Conservation (phyloP, 192 early-diverging fungal genomes). For the Chytriomyces sp. region DNA sequence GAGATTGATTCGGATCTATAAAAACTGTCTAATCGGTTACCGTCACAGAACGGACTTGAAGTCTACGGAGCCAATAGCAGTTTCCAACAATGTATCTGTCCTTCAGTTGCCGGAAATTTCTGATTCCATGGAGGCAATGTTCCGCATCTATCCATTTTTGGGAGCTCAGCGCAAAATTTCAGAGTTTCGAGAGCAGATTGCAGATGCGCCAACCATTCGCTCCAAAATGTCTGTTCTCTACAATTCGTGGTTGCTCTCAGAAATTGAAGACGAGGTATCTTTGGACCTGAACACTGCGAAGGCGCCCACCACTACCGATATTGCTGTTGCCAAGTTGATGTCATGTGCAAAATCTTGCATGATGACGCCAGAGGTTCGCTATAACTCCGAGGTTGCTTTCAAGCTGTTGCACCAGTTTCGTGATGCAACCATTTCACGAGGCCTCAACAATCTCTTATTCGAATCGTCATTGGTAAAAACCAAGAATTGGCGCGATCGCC, state of each 20-base stretch:
- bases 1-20: too few species aligned
- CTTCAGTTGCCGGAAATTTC: neutral
- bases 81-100: conserved; percentile 2
- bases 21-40: too few species aligned
- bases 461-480: conserved; percentile 32
- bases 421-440: conserved; percentile 3
- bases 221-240: conserved; percentile 42
- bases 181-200: conserved; percentile 23
- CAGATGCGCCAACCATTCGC: conserved; percentile 15
- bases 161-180: neutral
- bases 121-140: neutral
- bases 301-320: too few species aligned
- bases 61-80: neutral
- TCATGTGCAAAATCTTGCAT: conserved; percentile 33
- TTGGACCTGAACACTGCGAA: too few species aligned
- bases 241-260: conserved; percentile 11
- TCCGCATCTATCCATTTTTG: conserved; percentile 1
- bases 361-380: conserved; percentile 41
- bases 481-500: conserved; percentile 33
- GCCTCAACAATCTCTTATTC: conserved; percentile 9
- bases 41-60: neutral
- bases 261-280: neutral
- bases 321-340: conserved; percentile 1
- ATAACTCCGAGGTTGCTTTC: conserved; percentile 37
- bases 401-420: conserved; percentile 31